Conservation (phyloP, 2,329 filamentous ascomycete species). For the Cladobotryum protrusum region DNA sequence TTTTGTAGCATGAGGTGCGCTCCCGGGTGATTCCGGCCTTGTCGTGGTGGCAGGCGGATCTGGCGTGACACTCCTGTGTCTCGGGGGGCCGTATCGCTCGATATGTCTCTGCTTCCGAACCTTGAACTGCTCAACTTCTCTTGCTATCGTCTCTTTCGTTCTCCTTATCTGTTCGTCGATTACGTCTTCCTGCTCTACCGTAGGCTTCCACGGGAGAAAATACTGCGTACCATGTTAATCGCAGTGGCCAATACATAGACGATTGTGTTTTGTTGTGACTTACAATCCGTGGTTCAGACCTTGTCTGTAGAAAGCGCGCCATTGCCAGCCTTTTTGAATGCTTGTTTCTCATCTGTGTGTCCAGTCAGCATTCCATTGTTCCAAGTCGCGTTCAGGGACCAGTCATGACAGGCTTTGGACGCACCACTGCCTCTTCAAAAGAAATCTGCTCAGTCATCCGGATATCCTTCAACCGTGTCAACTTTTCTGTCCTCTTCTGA, state of each 20-base stretch:
- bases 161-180: constrained; percentile 67
- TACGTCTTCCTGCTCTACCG: constrained; percentile 58
- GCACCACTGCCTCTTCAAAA: constrained; percentile 71
- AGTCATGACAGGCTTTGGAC: constrained; percentile 25
- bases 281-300: constrained; percentile 66
- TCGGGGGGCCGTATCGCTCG: constrained; percentile 19
- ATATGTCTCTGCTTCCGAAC: constrained; percentile 35
- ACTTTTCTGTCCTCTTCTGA: constrained; percentile 57
- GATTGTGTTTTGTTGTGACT: constrained; percentile 26
- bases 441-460: constrained; percentile 64
- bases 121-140: constrained; percentile 60
- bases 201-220: constrained; percentile 78
- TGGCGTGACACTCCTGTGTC: constrained; percentile 22
- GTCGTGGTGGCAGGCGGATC: constrained; percentile 23
- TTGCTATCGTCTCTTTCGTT: constrained; percentile 55
- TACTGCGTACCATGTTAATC: constrained; percentile 48
- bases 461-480: constrained; percentile 53
- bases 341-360: constrained; percentile 63
- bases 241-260: background rate
- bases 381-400: background rate
- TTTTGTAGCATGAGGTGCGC: constrained; percentile 1
- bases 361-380: constrained; percentile 16
- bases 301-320: constrained; percentile 70
- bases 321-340: constrained; percentile 66
- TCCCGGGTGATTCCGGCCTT: constrained; percentile 6